A percentile compares a stretch with the other conserved stretches of the same genome.
phyloP scores from a whole-genome alignment of 805 yeast genomes.

The Hemisphaericaspora nanyangensis region DNA sequence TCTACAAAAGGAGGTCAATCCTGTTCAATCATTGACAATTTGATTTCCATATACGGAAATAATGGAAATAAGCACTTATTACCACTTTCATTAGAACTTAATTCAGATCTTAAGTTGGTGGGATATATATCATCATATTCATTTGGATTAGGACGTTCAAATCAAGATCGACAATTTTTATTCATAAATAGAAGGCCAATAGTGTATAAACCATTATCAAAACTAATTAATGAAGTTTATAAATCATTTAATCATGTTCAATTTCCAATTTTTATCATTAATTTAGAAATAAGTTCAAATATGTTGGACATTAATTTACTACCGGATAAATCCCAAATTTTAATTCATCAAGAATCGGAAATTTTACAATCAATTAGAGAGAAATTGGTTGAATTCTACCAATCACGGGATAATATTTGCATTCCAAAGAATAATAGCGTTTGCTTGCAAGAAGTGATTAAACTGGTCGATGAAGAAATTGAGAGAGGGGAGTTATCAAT shows the following conservation, averaged over 20 bases:
- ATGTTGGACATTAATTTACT: slow-evolving; percentile 82
- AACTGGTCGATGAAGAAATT: background rate
- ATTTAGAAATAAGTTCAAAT: slow-evolving; percentile 50
- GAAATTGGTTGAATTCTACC: slow-evolving; percentile 47
- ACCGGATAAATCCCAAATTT: slow-evolving; percentile 79
- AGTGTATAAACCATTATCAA: slow-evolving; percentile 47
- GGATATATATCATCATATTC: slow-evolving; percentile 78
- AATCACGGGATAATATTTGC: slow-evolving; percentile 24
- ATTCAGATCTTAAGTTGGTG: slow-evolving; percentile 30
- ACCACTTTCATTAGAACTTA: slow-evolving; percentile 42
- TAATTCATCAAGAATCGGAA: slow-evolving; percentile 63
- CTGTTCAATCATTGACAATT: slow-evolving; percentile 41
- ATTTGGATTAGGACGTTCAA: slow-evolving; percentile 64
- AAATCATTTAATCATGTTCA: slow-evolving; percentile 69
- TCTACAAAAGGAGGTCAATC: slow-evolving; percentile 55
- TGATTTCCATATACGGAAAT: slow-evolving; percentile 69
- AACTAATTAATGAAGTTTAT: slow-evolving; percentile 70
- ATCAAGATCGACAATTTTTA: slow-evolving; percentile 71
- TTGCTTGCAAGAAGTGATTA: background rate
- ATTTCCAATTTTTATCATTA: slow-evolving; percentile 62
- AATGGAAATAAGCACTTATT: slow-evolving; percentile 56
- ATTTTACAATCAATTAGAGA: slow-evolving; percentile 54
- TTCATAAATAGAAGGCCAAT: slow-evolving; percentile 80
- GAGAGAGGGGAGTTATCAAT: background rate
- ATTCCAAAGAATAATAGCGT: slow-evolving; percentile 16